Conservation (phyloP, 495 filamentous ascomycete species). For the Oidiodendron maius region DNA sequence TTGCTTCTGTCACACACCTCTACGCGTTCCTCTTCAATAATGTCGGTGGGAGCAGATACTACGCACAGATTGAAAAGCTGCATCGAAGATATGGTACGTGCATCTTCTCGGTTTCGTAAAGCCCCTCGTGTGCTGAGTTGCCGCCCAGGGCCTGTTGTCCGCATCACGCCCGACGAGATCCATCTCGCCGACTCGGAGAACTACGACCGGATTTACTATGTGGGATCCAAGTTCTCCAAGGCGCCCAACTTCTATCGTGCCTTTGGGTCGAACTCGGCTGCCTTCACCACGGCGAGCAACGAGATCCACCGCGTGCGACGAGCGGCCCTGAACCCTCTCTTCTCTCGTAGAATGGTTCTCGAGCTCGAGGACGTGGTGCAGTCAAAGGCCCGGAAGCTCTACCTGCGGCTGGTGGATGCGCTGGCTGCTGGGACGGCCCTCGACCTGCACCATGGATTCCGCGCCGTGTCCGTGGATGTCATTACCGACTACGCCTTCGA, state of each 20-base stretch:
- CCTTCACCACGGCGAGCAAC: constrained; percentile 38
- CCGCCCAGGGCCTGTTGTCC: constrained; percentile 38
- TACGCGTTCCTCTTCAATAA: constrained; percentile 24
- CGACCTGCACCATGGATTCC: constrained; percentile 25
- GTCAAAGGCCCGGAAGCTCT: constrained; percentile 15
- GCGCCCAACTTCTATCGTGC: not conserved
- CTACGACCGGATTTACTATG: constrained; percentile 24
- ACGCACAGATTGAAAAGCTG: constrained; percentile 11
- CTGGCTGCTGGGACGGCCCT: constrained; percentile 11
- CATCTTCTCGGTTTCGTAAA: not conserved
- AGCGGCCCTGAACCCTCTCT: constrained; percentile 33
- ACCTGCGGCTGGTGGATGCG: constrained; percentile 18
- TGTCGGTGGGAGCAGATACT: constrained; percentile 1
- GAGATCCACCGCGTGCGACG: constrained; percentile 35
- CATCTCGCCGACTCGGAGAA: constrained; percentile 5
- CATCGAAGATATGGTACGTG: constrained; percentile 15
- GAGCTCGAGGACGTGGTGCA: constrained; percentile 28
- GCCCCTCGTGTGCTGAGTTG: not conserved
- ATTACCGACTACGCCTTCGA: constrained; percentile 39
- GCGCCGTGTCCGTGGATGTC: constrained; percentile 34
- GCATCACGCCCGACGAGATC: constrained; percentile 50
- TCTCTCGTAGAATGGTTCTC: constrained; percentile 30
- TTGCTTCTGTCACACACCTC: constrained; percentile 43
- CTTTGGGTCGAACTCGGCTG: constrained; percentile 18
- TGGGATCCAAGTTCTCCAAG: constrained; percentile 23